Evolutionary conservation across 306 rosid genomes (phyloP), one percentile per base, ranked within the genome.

Genomic region (Fagus crenata): DNA sequence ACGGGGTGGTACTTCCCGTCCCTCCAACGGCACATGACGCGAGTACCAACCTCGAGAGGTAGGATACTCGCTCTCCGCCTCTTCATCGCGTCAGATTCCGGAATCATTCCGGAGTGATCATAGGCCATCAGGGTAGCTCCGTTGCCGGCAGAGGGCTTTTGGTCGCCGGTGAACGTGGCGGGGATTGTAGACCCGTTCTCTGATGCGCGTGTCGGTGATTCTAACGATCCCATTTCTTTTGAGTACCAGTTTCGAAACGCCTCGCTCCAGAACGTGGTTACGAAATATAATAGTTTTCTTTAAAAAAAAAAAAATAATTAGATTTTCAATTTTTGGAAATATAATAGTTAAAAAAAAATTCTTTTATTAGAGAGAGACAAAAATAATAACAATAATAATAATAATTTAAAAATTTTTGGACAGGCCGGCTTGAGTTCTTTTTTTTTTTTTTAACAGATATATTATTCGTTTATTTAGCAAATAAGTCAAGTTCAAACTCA

Each of bases 21-120:
- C 83, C 99, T 91, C 99, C 99, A 96, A 3, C 99, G 98, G 84
- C 99, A 96, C 94, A 96, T 75, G 71, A 96, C 99, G 69, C 93
- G 90, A 53, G 99, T 92, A 2, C 98, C 98, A 4, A 96, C 99
- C 82, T 96, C 99, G 14, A 96, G 77, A 3, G 98, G 97, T 32
- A 93, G 93, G 61, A 91, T 81, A 53, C 84, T 71, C 68, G 87
- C 76, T 80, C 89, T 81, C 64, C 93, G 89, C 86, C 49, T 93
- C 89, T 82, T 91, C 71, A 70, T 74, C 28, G 46, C 9, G 1
- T 87, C 96, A 8, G 80, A 73, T 65, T 88, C 99, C 70, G 73
- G 69, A 69, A 74, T 63, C 53, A 31, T 75, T 58, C 79, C 35
- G 51, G 73, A 28, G 72, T 17, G 49, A 33, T 33, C 28, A 22